Percentiles rank a stretch among this genome's conserved stretches.
phyloP scores from a whole-genome alignment of 2,329 filamentous ascomycete genomes.

The Spiromastix sp. region DNA sequence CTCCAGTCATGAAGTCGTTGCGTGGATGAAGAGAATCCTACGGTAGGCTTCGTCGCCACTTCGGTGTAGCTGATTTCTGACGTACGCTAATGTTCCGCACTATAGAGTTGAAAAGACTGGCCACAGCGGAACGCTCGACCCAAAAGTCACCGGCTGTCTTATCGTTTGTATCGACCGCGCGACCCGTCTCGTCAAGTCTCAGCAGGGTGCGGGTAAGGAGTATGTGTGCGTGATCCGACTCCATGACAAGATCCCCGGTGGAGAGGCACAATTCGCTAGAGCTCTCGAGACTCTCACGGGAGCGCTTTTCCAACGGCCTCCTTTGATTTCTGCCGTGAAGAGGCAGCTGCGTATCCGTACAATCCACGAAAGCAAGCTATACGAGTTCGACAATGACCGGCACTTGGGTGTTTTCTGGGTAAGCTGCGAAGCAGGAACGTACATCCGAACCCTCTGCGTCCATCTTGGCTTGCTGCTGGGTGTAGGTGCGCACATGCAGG shows the following conservation, averaged over 20 bases:
- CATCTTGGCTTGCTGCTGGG: slow-evolving; percentile 70
- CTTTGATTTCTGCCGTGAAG: slow-evolving; percentile 97
- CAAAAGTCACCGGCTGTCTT: slow-evolving; percentile 92
- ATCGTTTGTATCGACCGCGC: slow-evolving; percentile 95
- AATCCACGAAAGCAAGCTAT: slow-evolving; percentile 91
- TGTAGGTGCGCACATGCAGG: slow-evolving; percentile 96
- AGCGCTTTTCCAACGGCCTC: slow-evolving; percentile 92
- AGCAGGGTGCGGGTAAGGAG: slow-evolving; percentile 98
- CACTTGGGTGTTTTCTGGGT: slow-evolving; percentile 99
- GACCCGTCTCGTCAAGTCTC: slow-evolving; percentile 94
- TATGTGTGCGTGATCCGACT: slow-evolving; percentile 93
- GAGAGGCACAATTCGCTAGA: slow-evolving; percentile 83
- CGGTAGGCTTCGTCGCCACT: slow-evolving; percentile 52
- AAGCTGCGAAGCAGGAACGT: slow-evolving; percentile 95
- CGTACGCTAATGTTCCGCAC: not conserved
- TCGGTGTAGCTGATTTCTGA: not conserved
- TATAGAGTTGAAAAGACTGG: slow-evolving; percentile 84
- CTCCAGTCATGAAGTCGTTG: slow-evolving; percentile 96
- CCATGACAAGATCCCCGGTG: slow-evolving; percentile 89
- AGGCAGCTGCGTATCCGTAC: slow-evolving; percentile 95
- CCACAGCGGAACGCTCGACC: slow-evolving; percentile 95
- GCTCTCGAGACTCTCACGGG: slow-evolving; percentile 93
- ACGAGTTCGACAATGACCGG: slow-evolving; percentile 97
- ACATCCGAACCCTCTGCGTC: slow-evolving; percentile 96
- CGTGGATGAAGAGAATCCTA: slow-evolving; percentile 97